Evolutionary conservation across 345 rosid genomes (phyloP), one percentile per base, ranked within the genome.

Genomic region (Eucalyptus victrix): DNA sequence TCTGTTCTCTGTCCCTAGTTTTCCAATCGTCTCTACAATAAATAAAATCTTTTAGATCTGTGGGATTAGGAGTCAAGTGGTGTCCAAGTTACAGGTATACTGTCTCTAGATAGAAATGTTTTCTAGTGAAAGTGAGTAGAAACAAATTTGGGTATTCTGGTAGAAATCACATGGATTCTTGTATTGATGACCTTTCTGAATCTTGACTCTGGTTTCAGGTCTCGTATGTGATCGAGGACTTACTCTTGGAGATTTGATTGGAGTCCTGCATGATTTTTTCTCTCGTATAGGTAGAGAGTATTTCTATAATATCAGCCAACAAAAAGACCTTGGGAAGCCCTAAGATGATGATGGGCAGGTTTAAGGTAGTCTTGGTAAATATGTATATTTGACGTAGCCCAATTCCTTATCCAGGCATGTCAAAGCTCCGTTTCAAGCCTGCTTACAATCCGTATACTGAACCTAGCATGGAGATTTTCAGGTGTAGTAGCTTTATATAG

Each of bases 401-500:
- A 32, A 18, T 60, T n/a, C 44, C 86, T 86, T 60, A 90, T 86
- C 86, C 91, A 98, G 99, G 99, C 80, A 98, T 97, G 99, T 93
- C 97, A 8, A 95, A 96, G 72, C 91, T 98, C 88, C 95, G 93
- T 17, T 98, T 98, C 96, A 97, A 96, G 94, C 98, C 97, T 89
- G 97, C 99, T 60, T 97, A 98, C 93, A 98, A 98, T 91, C 99
- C 99, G 21, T 98, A 98, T 80, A 98, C 99, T 1, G 99, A 98
- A 86, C 99, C 99, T 42, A 97, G 99, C 93, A 97, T 98, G 98
- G 99, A 97, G 91, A 95, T 98, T 80, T 97, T 96, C 96, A 97
- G 98, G 99, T 96, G 90, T 88, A 17, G 53, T 60, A 87, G 28
- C 23, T 37, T 34, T 37, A 37, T 21, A 21, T 76, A 37, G 47